Evolutionary conservation across 495 filamentous ascomycete species (phyloP).

Genomic region (Margaritispora aquatica): DNA sequence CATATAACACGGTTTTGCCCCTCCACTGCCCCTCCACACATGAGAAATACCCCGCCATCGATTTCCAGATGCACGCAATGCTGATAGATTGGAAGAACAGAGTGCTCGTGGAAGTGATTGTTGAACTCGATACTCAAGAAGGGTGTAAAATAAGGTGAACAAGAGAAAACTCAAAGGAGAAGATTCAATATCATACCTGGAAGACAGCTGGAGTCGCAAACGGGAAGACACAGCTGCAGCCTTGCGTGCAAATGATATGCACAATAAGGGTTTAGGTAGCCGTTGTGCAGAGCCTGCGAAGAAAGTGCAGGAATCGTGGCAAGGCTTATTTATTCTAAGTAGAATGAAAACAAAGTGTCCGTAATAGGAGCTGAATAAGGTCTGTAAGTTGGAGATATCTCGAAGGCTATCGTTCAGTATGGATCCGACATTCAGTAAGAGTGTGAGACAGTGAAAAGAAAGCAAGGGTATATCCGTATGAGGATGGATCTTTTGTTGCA

Average conservation of each 20-base stretch:
- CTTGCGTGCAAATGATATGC: background rate
- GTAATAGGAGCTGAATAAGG: no score
- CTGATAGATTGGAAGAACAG: background rate
- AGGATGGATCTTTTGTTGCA: no score
- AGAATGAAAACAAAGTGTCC: no score
- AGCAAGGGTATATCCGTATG: no score
- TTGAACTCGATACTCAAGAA: no score
- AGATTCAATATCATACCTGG: background rate
- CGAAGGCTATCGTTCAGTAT: no score
- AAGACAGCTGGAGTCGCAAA: background rate
- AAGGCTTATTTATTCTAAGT: no score
- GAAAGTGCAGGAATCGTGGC: background rate
- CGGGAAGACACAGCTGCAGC: background rate
- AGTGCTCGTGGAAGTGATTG: background rate
- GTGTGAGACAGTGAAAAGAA: no score
- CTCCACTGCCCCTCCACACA: background rate
- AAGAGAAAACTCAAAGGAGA: background rate
- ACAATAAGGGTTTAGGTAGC: no score
- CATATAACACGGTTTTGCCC: no score
- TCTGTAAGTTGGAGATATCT: no score
- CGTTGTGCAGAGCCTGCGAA: background rate
- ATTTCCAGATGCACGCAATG: background rate
- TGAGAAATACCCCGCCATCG: constrained; percentile 13
- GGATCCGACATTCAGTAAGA: no score
- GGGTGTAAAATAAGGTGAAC: background rate